Evolutionary conservation across 2,329 filamentous ascomycete species (phyloP).

Genomic region (Fusarium pseudograminearum): DNA sequence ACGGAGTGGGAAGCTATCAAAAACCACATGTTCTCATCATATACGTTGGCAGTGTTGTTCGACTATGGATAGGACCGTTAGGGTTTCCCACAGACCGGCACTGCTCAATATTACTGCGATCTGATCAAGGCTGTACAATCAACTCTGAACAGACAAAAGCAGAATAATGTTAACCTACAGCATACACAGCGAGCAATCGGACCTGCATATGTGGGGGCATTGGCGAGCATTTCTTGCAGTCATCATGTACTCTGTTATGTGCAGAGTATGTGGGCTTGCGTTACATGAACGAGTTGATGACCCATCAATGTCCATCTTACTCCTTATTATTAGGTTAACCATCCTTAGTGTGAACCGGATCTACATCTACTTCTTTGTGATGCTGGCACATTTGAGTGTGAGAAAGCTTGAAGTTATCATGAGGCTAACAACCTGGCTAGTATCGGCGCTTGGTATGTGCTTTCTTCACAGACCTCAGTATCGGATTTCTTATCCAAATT

Average conservation of each 20-base stretch:
- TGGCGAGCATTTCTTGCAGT: constrained; percentile 24
- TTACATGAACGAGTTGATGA: constrained; percentile 13
- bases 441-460: constrained; percentile 41
- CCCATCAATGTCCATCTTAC: constrained; percentile 18
- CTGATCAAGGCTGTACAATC: background rate
- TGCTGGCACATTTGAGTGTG: constrained; percentile 15
- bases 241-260: constrained; percentile 12
- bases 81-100: background rate
- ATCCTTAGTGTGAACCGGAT: constrained; percentile 11
- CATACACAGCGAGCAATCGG: constrained; percentile 4
- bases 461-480: constrained; percentile 26
- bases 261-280: constrained; percentile 20
- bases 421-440: constrained; percentile 38
- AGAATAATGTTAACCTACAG: constrained; percentile 11
- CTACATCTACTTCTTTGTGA: background rate
- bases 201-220: constrained; percentile 42
- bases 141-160: background rate
- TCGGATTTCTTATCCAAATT: constrained; percentile 43
- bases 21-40: background rate
- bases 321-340: constrained; percentile 13
- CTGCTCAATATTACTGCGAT: background rate
- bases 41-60: background rate
- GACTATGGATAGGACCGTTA: background rate
- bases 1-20: background rate
- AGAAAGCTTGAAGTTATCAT: constrained; percentile 19